Percentiles rank a stretch among this genome's conserved stretches.
Conservation (phyloP, 1,284 basidiomycete genomes). For the Boletellus sp. region DNA sequence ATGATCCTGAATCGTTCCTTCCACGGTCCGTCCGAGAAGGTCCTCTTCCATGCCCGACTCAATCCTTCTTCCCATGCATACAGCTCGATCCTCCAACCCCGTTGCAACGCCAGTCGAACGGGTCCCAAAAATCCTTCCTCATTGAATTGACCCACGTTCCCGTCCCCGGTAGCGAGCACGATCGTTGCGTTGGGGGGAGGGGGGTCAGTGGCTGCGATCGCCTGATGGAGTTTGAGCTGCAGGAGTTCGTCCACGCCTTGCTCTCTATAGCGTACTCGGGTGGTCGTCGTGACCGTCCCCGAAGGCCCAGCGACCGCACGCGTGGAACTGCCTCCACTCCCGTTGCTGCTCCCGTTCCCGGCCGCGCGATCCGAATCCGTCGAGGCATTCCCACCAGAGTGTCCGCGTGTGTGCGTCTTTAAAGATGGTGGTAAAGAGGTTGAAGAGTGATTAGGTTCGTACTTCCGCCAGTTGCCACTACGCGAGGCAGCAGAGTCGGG, state of each 20-base stretch:
- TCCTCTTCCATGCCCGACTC: conserved; percentile 66
- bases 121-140: conserved; percentile 85
- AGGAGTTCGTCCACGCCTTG: conserved; percentile 87
- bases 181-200: conserved; percentile 68
- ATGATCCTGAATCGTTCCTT: conserved; percentile 49
- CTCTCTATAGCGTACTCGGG: conserved; percentile 59
- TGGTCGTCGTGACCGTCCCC: conserved; percentile 4
- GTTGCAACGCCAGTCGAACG: conserved; percentile 74
- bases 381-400: conserved; percentile 33
- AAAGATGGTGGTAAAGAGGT: conserved; percentile 1
- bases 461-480: conserved; percentile 21
- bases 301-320: conserved; percentile 11
- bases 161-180: conserved; percentile 86
- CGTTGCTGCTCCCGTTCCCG: not conserved
- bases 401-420: conserved; percentile 22
- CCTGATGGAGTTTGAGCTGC: conserved; percentile 83
- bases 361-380: conserved; percentile 24
- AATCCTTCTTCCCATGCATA: conserved; percentile 81
- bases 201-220: conserved; percentile 64
- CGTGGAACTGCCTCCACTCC: conserved; percentile 3
- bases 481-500: conserved; percentile 14
- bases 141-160: conserved; percentile 84
- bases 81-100: conserved; percentile 85
- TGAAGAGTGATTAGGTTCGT: conserved; percentile 10
- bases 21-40: conserved; percentile 54